Evolutionary conservation across 2,329 filamentous ascomycete genomes (phyloP), one percentile per base, ranked within the genome.

Genomic region (Talaromyces sp.): DNA sequence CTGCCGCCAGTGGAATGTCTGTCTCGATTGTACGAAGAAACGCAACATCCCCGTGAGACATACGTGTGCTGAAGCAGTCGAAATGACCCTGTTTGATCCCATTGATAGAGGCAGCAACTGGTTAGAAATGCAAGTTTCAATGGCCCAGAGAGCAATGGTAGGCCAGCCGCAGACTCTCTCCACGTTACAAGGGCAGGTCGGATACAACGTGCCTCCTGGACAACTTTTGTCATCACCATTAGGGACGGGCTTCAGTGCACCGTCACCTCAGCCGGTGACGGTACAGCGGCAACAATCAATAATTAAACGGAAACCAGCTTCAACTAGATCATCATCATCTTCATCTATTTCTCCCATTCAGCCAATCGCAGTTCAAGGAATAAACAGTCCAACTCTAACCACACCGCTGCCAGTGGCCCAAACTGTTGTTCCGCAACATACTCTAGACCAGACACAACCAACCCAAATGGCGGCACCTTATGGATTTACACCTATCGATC

Each of bases 61-160:
- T 24, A 52, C 56, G 2, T 61, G 59, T 35, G 27, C 43, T 24
- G 51, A 61, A 52, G 55, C 55, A 43, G 52, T 61, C 9, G 56
- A 61, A 27, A 61, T 61, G 59, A 61, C 41, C 7, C 50, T 61
- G 14, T 61, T 55, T 17, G 59, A 61, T 55, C 59, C 59, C 12
- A 12, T 58, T 5, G 54, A 58, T 11, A 55, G 53, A 31, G 59
- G 55, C 9, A 58, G 57, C 6, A 54, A 58, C 2, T 26, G 32
- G 29, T 14, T 61, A 17, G 19, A 54, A 19, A 43, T 52, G 9
- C 56, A 58, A 21, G 31, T 61, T 32, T 24, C 54, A 26, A 38
- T 55, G 59, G 59, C 59, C 7, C 59, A 61, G 24, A 61, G 54
- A 32, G 32, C 55, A 24, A 57, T 32, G 52, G 19, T 50, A 26